Percentiles rank a stretch among this genome's conserved stretches.
These are phyloP conservation scores for Quercus agrifolia DNA, from an alignment of 306 rosid genomes.

Conservation along the genomic window DNA sequence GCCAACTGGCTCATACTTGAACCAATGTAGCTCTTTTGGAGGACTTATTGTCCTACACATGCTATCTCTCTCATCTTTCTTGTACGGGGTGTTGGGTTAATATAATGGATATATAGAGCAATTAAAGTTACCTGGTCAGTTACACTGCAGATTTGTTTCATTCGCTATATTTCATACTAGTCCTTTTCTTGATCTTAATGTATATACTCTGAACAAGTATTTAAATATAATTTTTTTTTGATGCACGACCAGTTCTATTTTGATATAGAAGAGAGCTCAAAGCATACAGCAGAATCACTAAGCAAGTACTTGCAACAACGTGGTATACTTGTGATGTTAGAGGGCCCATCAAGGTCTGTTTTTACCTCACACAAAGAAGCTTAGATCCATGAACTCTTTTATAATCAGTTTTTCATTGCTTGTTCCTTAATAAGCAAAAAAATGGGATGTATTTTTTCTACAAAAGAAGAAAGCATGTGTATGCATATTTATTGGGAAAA, in stretches of 20 bases:
- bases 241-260: constrained; percentile 47
- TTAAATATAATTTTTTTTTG: not conserved
- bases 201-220: not conserved
- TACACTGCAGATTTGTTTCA: not conserved
- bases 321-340: constrained; percentile 54
- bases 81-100: not conserved
- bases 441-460: too few relatives aligned
- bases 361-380: constrained; percentile 7
- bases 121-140: not conserved
- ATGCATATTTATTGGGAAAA: too few relatives aligned
- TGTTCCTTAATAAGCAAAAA: too few relatives aligned
- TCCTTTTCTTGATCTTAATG: not conserved
- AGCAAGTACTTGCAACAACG: constrained; percentile 52
- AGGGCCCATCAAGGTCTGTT: constrained; percentile 56
- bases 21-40: not conserved
- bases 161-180: not conserved
- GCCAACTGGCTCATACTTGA: too few relatives aligned
- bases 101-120: not conserved
- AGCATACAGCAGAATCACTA: constrained; percentile 45
- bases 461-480: too few relatives aligned
- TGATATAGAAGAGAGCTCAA: constrained; percentile 49
- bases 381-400: too few relatives aligned
- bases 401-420: too few relatives aligned
- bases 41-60: not conserved
- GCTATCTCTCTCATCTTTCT: not conserved